Evolutionary conservation across 2,329 filamentous ascomycete species (phyloP).

Genomic region (Aspergillus luchuensis): DNA sequence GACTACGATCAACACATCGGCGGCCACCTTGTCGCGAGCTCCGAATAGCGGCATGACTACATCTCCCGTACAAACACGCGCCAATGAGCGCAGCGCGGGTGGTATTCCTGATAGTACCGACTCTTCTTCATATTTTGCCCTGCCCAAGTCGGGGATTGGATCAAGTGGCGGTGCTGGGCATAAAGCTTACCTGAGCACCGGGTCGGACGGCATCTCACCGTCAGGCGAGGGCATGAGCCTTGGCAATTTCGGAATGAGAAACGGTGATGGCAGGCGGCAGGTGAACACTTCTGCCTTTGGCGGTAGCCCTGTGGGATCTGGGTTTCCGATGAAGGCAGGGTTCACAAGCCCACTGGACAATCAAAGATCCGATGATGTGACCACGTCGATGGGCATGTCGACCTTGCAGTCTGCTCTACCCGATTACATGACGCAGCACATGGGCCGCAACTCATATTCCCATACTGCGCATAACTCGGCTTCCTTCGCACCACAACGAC

Average conservation of each 20-base stretch:
- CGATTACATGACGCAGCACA: constrained; percentile 31
- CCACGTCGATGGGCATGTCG: constrained; percentile 31
- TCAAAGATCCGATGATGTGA: constrained; percentile 33
- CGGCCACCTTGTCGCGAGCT: constrained; percentile 48
- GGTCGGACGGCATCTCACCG: constrained; percentile 36
- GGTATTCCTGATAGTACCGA: constrained; percentile 48
- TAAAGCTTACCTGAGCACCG: constrained; percentile 37
- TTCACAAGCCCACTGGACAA: constrained; percentile 33
- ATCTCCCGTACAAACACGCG: constrained; percentile 61
- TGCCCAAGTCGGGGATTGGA: constrained; percentile 51
- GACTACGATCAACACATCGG: constrained; percentile 55
- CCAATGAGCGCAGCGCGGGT: constrained; percentile 47
- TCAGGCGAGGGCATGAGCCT: constrained; percentile 37
- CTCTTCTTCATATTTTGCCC: constrained; percentile 50
- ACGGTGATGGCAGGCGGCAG: constrained; percentile 37
- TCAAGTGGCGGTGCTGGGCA: constrained; percentile 27
- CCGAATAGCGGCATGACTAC: constrained; percentile 51
- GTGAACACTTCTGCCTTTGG: constrained; percentile 36
- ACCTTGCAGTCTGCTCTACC: constrained; percentile 32
- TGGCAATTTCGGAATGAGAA: constrained; percentile 29
- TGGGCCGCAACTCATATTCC: constrained; percentile 30
- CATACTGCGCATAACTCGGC: constrained; percentile 41
- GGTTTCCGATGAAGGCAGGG: constrained; percentile 35
- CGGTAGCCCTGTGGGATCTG: constrained; percentile 32
- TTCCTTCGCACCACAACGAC: constrained; percentile 36